Evolutionary conservation across 345 rosid species (phyloP).

Genomic region (Geranium brycei): DNA sequence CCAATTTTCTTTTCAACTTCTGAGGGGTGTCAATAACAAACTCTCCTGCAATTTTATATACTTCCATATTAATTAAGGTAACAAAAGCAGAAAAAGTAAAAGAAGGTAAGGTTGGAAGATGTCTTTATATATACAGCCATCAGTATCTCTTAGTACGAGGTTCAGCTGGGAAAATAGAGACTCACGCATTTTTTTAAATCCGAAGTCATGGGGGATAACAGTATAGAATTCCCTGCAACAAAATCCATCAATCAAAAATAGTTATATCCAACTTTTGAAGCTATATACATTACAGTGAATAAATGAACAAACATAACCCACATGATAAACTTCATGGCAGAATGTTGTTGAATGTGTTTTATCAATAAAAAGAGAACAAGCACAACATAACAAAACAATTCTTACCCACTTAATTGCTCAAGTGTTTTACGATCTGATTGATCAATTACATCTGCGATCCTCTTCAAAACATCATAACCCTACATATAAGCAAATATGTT

Average conservation of each 20-base stretch:
- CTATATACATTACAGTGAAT: background rate
- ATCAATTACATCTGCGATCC: conserved; percentile 46
- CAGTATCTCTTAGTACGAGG: background rate
- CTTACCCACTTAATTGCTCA: conserved; percentile 76
- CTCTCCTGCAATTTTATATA: conserved; percentile 46
- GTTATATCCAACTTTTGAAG: background rate
- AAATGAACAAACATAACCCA: background rate
- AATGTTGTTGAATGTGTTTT: background rate
- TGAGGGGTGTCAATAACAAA: conserved; percentile 79
- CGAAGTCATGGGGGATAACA: conserved; percentile 82
- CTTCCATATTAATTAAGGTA: conserved; percentile 7
- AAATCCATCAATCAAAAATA: conserved; percentile 5
- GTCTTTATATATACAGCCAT: background rate
- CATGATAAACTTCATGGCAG: too few relatives aligned
- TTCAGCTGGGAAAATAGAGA: conserved; percentile 5
- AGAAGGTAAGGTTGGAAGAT: background rate
- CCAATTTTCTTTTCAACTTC: conserved; percentile 68
- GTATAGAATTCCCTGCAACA: conserved; percentile 77
- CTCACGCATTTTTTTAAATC: conserved; percentile 79
- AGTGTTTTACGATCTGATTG: conserved; percentile 36
- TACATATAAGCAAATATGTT: conserved; percentile 17
- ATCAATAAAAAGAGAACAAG: background rate
- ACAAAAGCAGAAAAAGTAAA: background rate
- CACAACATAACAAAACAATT: background rate
- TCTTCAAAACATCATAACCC: conserved; percentile 81